Conservation (phyloP, 2,329 filamentous ascomycete genomes). For the Pseudogymnoascus verrucosus region DNA sequence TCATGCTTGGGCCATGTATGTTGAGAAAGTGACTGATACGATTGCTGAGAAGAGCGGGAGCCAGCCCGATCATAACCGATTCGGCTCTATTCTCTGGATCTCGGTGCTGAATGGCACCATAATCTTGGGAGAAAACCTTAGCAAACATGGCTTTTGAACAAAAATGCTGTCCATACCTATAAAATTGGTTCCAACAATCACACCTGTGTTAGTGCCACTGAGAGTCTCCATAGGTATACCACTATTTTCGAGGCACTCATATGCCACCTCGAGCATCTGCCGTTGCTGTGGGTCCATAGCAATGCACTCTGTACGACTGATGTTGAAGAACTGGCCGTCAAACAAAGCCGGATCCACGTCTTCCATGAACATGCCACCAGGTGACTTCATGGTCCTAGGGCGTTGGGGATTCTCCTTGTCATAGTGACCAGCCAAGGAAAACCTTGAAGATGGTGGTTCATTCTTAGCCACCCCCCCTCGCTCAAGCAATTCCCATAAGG, state of each 20-base stretch:
- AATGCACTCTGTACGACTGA: neutral
- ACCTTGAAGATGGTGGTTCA: neutral
- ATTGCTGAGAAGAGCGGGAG: slow-evolving; percentile 19
- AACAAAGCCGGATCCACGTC: neutral
- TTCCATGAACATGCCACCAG: slow-evolving; percentile 1
- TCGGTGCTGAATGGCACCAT: slow-evolving; percentile 24
- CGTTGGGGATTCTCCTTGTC: slow-evolving; percentile 9
- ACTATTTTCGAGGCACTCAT: slow-evolving; percentile 23
- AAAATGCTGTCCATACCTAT: slow-evolving; percentile 23
- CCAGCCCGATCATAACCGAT: neutral
- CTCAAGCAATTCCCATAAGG: slow-evolving; percentile 11
- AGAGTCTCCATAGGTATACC: slow-evolving; percentile 28
- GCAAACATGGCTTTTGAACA: neutral
- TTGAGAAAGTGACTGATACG: slow-evolving; percentile 47
- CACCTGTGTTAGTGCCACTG: slow-evolving; percentile 25
- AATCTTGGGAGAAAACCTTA: neutral
- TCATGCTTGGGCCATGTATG: slow-evolving; percentile 26
- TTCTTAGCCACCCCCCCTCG: neutral
- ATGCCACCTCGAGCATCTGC: slow-evolving; percentile 18
- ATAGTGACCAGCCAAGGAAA: slow-evolving; percentile 15
- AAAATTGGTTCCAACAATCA: slow-evolving; percentile 24
- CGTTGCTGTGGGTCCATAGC: slow-evolving; percentile 23
- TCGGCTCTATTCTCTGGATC: neutral
- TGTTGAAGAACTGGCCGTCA: neutral
- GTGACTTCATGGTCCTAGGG: slow-evolving; percentile 3